Conservation (phyloP, 192 early-diverging fungal genomes). For the Rhizophagus sp. region DNA sequence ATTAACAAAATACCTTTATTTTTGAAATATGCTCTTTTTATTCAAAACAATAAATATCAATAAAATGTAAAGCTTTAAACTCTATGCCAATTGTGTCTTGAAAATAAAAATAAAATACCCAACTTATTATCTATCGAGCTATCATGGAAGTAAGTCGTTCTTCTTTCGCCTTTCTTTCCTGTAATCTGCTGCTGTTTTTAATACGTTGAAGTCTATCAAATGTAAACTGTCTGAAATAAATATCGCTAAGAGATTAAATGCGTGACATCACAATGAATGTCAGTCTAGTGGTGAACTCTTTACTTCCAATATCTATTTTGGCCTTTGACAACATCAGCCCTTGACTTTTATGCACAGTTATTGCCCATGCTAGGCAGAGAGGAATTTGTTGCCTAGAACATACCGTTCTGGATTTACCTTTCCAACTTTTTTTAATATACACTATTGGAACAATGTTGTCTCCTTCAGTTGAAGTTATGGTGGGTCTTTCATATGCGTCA, state of each 20-base stretch:
- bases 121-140: too few relatives aligned
- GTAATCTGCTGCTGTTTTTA: background rate
- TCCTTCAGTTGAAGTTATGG: background rate
- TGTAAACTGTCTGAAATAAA: background rate
- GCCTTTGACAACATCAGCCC: background rate
- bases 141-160: too few relatives aligned
- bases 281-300: too few relatives aligned
- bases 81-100: too few relatives aligned
- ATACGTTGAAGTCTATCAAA: background rate
- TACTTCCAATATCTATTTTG: background rate
- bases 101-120: too few relatives aligned
- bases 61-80: too few relatives aligned
- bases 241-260: background rate
- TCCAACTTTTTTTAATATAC: background rate
- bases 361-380: background rate
- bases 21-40: too few relatives aligned
- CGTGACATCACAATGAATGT: background rate
- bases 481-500: background rate
- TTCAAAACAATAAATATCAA: too few relatives aligned
- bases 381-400: background rate
- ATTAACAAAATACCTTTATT: too few relatives aligned
- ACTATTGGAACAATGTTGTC: background rate
- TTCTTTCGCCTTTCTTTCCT: background rate
- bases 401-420: background rate
- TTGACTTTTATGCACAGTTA: constrained; percentile 11